These are phyloP conservation scores for Nevesoporus exiguus DNA, from an alignment of 768 basidiomycete genomes.

Conservation along the genomic window DNA sequence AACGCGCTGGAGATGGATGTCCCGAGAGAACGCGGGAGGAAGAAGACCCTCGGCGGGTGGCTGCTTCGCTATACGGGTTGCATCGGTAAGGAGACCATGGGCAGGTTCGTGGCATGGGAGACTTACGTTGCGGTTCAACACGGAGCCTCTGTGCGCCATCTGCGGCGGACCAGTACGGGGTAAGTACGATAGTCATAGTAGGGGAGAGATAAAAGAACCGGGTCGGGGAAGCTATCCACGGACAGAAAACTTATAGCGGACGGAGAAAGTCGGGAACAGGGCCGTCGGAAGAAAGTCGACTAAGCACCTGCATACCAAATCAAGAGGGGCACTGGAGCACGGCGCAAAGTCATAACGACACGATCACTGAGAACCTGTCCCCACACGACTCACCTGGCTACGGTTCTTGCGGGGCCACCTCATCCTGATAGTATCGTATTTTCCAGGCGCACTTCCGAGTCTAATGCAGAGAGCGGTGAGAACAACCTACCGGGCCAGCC, in stretches of 20 bases:
- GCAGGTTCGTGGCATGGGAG: not conserved
- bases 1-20: constrained; percentile 55
- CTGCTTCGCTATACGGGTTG: constrained; percentile 34
- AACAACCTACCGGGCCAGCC: no score
- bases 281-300: not conserved
- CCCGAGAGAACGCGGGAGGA: constrained; percentile 54
- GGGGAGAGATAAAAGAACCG: not conserved
- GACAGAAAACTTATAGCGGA: not conserved
- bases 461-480: no score
- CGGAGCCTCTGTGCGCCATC: constrained; percentile 72
- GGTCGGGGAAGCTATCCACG: not conserved
- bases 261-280: constrained; percentile 12
- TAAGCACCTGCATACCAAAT: constrained; percentile 4
- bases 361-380: constrained; percentile 1
- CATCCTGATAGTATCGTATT: no score
- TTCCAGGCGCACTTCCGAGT: no score
- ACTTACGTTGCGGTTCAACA: constrained; percentile 50
- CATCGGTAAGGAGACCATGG: constrained; percentile 1
- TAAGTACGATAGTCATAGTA: constrained; percentile 59
- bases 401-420: no score
- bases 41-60: constrained; percentile 52
- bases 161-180: constrained; percentile 57
- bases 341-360: not conserved
- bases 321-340: not conserved
- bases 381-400: not conserved